Percentiles rank a stretch among this genome's conserved stretches.
Conservation (phyloP, 1,139 yeast species). For the Taphrina populina region DNA sequence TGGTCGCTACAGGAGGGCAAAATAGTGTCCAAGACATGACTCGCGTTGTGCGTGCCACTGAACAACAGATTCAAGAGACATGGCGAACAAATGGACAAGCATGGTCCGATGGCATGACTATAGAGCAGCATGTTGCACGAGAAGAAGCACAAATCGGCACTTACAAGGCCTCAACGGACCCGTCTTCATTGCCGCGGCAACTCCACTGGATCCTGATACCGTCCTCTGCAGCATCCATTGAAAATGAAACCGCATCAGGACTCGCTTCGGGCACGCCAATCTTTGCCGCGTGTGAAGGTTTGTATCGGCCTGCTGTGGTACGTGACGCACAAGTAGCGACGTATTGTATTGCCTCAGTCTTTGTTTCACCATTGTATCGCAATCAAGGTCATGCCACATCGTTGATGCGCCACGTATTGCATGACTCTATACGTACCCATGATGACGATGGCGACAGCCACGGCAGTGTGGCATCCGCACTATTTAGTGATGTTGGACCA, state of each 20-base stretch:
- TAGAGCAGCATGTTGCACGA: conserved; percentile 5
- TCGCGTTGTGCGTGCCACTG: not conserved
- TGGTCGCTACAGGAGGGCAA: too few relatives aligned
- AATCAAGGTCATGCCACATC: conserved; percentile 2
- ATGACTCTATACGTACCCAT: too few relatives aligned
- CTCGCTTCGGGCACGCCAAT: not conserved
- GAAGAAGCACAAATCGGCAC: conserved; percentile 4
- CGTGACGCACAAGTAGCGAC: not conserved
- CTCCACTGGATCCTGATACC: conserved; percentile 12
- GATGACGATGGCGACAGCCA: too few relatives aligned
- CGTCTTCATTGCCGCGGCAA: not conserved
- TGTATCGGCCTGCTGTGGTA: conserved; percentile 4
- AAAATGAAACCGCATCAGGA: too few relatives aligned
- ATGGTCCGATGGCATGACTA: conserved; percentile 5
- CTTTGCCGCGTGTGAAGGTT: conserved; percentile 9
- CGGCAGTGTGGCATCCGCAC: not conserved
- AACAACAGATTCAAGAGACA: not conserved
- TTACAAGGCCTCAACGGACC: not conserved
- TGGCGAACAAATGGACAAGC: conserved; percentile 9
- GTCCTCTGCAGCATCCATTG: too few relatives aligned
- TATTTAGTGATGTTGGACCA: conserved; percentile 11
- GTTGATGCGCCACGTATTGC: too few relatives aligned
- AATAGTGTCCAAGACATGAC: too few relatives aligned
- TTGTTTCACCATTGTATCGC: conserved; percentile 1
- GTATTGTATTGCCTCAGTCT: conserved; percentile 13